Percentiles rank a stretch among this genome's conserved stretches.
Conservation (phyloP, 164 flowering plant species). For the Magnolia officinalis region DNA sequence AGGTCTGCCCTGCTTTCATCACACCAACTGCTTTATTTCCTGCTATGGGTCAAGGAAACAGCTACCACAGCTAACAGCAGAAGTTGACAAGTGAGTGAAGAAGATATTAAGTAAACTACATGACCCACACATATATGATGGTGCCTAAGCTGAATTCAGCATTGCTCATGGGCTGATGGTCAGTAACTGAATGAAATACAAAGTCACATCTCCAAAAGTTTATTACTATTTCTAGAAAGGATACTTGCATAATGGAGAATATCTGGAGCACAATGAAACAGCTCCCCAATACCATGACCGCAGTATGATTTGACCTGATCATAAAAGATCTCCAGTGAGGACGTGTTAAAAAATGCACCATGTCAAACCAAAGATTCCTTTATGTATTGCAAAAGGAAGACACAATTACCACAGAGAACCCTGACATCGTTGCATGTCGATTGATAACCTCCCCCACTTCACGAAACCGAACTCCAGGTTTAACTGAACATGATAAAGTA, state of each 20-base stretch:
- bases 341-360: background rate
- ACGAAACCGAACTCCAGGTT: constrained; percentile 93
- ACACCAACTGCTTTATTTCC: constrained; percentile 98
- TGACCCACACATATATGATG: background rate
- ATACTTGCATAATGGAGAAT: constrained; percentile 97
- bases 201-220: constrained; percentile 3
- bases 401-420: constrained; percentile 82
- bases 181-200: background rate
- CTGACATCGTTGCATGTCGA: constrained; percentile 92
- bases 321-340: constrained; percentile 5
- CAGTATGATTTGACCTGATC: constrained; percentile 85
- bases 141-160: background rate
- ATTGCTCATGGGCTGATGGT: background rate
- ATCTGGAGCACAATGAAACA: constrained; percentile 97
- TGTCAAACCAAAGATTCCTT: background rate
- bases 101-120: background rate
- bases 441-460: constrained; percentile 93
- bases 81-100: background rate
- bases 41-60: constrained; percentile 41
- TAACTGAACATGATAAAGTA: constrained; percentile 40
- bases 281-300: constrained; percentile 98
- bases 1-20: constrained; percentile 98
- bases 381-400: background rate
- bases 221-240: constrained; percentile 24
- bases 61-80: background rate